Base-by-base conservation (phyloP, 2,329 filamentous ascomycete species). In the Zymoseptoria crescenta region DNA sequence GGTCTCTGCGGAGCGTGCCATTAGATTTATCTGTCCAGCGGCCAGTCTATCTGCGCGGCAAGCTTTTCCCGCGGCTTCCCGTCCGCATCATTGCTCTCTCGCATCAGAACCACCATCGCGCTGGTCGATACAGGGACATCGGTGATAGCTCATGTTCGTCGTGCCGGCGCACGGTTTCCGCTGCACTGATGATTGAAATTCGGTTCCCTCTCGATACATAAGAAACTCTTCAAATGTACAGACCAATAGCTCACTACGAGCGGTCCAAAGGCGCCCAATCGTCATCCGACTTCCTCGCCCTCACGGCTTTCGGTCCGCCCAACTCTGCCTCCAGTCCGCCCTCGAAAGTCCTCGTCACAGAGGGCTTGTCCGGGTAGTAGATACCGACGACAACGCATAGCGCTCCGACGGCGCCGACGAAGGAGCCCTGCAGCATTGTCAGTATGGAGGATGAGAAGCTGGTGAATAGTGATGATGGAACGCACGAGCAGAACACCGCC, bases 401-500 rank as follows among this genome's bases (percentile, higher is more conserved):
- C 6, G 70, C 73, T 10, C 74, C 62, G 24, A 78, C 73, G 19
- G 70, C 70, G 4, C 67, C 75, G 27, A 79, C 65, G 59, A 80
- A 80, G 21, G 73, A 72, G 57, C 76, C 76, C 64, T 69, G 21
- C 3, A 29, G n/a, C 35, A 10, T 27, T 52, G 30, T 58, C 52
- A 50, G 50, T 27, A 13, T 24, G 3, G 24, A 7, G 41, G 13
- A 28, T 19, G 7, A 7, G 6, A 24, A 24, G 24, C 24, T 24
- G 24, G 2, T 24, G 24, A 24, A 4, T 24, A 21, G 27, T 24
- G 20, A 9, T 51, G 6, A 50, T 56, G 8, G 10, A n/a, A 51
- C 64, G 41, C 57, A 66, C 66, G 29, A 78, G 57, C 56, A 79
- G 66, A 9, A 96, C 85, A 30, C 83, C 77, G 60, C 86, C 90